Base-by-base conservation (phyloP, 768 basidiomycete species). In the Cyclocybe cylindracea region DNA sequence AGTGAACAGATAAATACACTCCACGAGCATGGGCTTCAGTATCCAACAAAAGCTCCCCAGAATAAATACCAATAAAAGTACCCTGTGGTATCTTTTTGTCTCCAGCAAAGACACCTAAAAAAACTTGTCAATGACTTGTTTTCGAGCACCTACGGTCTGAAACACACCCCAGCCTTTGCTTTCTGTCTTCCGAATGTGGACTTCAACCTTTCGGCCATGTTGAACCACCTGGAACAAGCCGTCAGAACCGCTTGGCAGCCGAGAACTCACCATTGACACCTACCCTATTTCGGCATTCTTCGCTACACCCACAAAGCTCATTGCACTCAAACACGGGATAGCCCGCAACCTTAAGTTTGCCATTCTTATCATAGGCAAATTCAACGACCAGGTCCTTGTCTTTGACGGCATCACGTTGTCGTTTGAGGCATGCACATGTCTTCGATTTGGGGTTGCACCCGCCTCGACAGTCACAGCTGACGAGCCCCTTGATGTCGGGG, bases 301-400 rank as follows among this genome's bases (percentile, higher is more conserved):
- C 86, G 10, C 84, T 84, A 68, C 94, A 97, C 2, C 78, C 77
- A 63, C 94, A 97, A 29, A 84, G 72, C 39, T 80, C 84, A 61
- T 94, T 92, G 64, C 94, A 97, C 68, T 97, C 94, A 59, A 89
- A 89, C 24, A 94, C 84, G 0, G 91, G 89, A 48, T 77, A 78
- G 5, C 74, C 78, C 11, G 68, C 58, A 34, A 50, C 57, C 56
- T 77, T 81, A 35, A 94, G 60, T 34, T 68, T 66, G 10, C 88
- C 86, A 49, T 73, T 74, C 50, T 70, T 68, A 60, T 92, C 83
- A 64, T 93, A 95, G 14, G 81, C 69, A 63, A 94, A 94, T 1
- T 88, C 84, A 5, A 55, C 37, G 2, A 31, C 14, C n/a, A 53
- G 8, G 38, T 50, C 54, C 6, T 38, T 48, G 10, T 66, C 67